Percentiles rank a stretch among this genome's conserved stretches.
Evolutionary conservation across 148 eudicot genomes (phyloP).

Genomic region (Drosera capensis): DNA sequence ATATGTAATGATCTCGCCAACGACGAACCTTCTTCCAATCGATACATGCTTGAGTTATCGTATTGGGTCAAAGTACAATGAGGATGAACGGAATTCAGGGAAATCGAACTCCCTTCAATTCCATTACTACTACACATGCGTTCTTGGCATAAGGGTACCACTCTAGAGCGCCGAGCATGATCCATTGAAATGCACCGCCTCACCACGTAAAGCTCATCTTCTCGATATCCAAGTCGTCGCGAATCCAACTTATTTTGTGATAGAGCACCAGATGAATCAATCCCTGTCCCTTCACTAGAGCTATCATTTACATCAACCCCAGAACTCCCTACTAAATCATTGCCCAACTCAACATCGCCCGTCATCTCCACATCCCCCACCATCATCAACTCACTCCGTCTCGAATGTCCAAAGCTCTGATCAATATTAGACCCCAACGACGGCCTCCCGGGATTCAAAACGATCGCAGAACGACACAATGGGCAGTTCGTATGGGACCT

Average conservation of each 20-base stretch:
- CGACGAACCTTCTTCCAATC: too few species aligned
- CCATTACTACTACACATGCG: not conserved
- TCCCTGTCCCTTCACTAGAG: not conserved
- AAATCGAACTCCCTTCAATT: not conserved
- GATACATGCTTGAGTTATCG: constrained; percentile 3
- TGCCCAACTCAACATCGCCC: constrained; percentile 11
- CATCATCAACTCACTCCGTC: constrained; percentile 4
- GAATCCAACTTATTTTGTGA: not conserved
- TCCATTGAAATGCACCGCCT: constrained; percentile 19
- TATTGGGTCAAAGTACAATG: constrained; percentile 1
- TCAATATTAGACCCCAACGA: constrained; percentile 10
- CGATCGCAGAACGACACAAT: constrained; percentile 34
- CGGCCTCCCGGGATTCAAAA: constrained; percentile 9
- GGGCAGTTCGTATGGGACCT: constrained; percentile 60
- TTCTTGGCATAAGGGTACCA: not conserved
- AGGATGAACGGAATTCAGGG: not conserved
- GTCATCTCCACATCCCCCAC: constrained; percentile 7
- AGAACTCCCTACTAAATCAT: not conserved
- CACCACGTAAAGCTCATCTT: not conserved
- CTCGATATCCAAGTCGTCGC: not conserved
- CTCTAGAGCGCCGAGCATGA: not conserved
- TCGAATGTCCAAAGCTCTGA: constrained; percentile 6
- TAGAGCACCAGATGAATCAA: not conserved
- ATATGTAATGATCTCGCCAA: too few species aligned
- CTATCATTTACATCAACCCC: not conserved